These are phyloP conservation scores for Candida sphagnicola DNA, from an alignment of 805 yeast species.

Conservation along the genomic window DNA sequence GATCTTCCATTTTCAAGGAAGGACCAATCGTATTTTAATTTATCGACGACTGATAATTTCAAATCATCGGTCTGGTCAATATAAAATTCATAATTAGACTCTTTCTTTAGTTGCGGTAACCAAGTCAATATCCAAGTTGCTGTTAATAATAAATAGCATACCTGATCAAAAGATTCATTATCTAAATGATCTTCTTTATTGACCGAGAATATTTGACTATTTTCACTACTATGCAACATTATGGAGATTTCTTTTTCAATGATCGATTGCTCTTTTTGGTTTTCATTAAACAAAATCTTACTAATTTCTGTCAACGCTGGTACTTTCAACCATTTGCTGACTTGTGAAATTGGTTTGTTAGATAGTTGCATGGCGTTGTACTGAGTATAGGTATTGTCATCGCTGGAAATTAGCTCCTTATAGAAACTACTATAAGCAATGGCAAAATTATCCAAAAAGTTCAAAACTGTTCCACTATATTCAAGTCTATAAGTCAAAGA, in stretches of 20 bases:
- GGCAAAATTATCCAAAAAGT: slow-evolving; percentile 33
- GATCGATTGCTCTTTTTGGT: slow-evolving; percentile 7
- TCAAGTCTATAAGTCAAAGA: slow-evolving; percentile 54
- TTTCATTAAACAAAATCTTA: slow-evolving; percentile 6
- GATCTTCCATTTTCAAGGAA: slow-evolving; percentile 37
- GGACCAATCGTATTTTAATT: slow-evolving; percentile 36
- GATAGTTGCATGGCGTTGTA: slow-evolving; percentile 2
- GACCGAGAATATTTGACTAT: slow-evolving; percentile 10
- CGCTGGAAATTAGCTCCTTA: slow-evolving; percentile 32
- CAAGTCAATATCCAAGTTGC: slow-evolving; percentile 55
- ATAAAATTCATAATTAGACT: slow-evolving; percentile 24
- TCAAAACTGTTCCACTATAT: slow-evolving; percentile 44
- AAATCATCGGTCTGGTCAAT: slow-evolving; percentile 15
- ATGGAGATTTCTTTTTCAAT: slow-evolving; percentile 22
- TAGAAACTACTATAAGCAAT: slow-evolving; percentile 30
- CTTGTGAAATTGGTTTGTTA: slow-evolving; percentile 21
- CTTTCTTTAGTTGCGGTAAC: slow-evolving; percentile 54
- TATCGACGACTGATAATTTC: slow-evolving; percentile 24
- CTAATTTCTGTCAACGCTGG: slow-evolving; percentile 25
- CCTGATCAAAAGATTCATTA: slow-evolving; percentile 44
- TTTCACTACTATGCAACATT: slow-evolving; percentile 19
- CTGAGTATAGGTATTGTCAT: slow-evolving; percentile 10
- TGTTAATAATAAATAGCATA: slow-evolving; percentile 52
- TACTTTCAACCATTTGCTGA: slow-evolving; percentile 29
- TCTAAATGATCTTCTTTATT: slow-evolving; percentile 54